Percentiles rank a stretch among this genome's conserved stretches.
Conservation (phyloP, 1,284 basidiomycete genomes). For the Cryptococcus hybrid region DNA sequence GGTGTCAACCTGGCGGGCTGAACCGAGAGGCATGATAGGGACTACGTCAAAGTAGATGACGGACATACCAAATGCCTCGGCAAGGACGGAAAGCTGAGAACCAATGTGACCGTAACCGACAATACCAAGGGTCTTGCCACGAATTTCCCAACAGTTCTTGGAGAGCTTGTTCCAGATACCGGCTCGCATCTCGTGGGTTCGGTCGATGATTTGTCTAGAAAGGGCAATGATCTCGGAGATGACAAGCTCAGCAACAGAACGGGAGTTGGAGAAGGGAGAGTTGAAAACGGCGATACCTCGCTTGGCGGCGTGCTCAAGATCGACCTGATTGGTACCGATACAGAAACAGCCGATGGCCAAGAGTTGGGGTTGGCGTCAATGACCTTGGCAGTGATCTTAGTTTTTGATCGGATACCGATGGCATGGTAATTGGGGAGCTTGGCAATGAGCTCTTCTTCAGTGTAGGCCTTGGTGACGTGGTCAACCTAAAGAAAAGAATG, state of each 20-base stretch:
- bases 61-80: constrained; percentile 94
- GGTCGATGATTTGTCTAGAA: constrained; percentile 91
- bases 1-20: constrained; percentile 82
- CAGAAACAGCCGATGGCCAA: constrained; percentile 99
- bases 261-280: constrained; percentile 99
- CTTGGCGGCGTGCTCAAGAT: constrained; percentile 76
- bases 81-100: constrained; percentile 92
- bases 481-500: constrained; percentile 68
- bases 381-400: constrained; percentile 87
- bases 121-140: constrained; percentile 97
- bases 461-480: constrained; percentile 80
- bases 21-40: constrained; percentile 97
- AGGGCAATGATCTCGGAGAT: constrained; percentile 91
- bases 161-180: constrained; percentile 99
- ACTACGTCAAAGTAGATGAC: constrained; percentile 96
- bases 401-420: constrained; percentile 96
- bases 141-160: constrained; percentile 96
- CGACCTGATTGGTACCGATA: constrained; percentile 99
- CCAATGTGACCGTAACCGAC: constrained; percentile 99
- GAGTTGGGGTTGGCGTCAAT: constrained; percentile 82
- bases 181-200: constrained; percentile 78
- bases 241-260: constrained; percentile 98
- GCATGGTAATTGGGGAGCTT: constrained; percentile 89
- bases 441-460: constrained; percentile 86
- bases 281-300: constrained; percentile 99